These are phyloP conservation scores for Withania somnifera DNA, from an alignment of 305 asterid genomes.

Conservation along the genomic window DNA sequence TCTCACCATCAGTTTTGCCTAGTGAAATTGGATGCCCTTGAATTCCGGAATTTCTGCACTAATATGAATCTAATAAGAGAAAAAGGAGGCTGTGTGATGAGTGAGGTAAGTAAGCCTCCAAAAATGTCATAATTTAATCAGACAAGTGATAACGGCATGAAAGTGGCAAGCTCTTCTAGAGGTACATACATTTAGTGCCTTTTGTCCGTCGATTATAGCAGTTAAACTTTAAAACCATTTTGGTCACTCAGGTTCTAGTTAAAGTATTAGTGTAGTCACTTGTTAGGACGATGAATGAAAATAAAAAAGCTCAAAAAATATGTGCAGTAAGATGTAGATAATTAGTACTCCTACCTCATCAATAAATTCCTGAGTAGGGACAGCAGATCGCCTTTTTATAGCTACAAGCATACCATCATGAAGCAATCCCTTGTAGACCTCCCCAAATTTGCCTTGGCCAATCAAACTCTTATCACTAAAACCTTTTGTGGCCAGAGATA, in stretches of 20 bases:
- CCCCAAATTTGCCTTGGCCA: slow-evolving; percentile 90
- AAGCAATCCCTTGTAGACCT: slow-evolving; percentile 83
- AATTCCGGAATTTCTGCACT: background rate
- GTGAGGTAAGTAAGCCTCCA: background rate
- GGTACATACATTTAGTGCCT: background rate
- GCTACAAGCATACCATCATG: slow-evolving; percentile 90
- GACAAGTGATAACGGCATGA: background rate
- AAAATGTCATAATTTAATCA: background rate
- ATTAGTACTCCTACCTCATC: slow-evolving; percentile 51
- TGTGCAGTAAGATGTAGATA: background rate
- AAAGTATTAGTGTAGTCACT: background rate
- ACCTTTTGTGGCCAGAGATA: slow-evolving; percentile 60
- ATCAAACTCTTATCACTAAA: slow-evolving; percentile 68
- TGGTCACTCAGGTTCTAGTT: background rate
- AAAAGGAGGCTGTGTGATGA: background rate
- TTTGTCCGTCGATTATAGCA: background rate
- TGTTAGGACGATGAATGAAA: background rate
- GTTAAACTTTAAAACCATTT: background rate
- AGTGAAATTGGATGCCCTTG: background rate
- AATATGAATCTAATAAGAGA: background rate
- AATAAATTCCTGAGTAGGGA: slow-evolving; percentile 55
- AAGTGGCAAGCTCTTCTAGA: background rate
- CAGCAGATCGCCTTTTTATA: slow-evolving; percentile 51
- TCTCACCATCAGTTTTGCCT: background rate
- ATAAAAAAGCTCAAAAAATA: background rate